A percentile compares a stretch with the other conserved stretches of the same genome.
These are phyloP conservation scores for Deuterostichococcus epilithicus DNA, from an alignment of 139 green algal species.

Conservation along the genomic window DNA sequence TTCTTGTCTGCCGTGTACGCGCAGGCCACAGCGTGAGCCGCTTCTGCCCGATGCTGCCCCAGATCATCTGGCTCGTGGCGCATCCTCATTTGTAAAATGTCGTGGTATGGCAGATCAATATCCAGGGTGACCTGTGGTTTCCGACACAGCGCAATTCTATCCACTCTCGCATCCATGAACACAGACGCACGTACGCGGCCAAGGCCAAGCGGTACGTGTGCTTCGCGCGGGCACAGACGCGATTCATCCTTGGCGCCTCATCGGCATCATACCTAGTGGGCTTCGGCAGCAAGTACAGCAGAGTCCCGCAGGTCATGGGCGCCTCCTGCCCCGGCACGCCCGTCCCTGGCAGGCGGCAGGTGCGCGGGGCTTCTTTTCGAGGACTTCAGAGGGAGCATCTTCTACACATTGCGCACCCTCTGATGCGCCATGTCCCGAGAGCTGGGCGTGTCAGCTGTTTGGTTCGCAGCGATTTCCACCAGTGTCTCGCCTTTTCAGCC, in stretches of 20 bases:
- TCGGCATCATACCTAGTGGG: constrained; percentile 33
- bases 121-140: not conserved
- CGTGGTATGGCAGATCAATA: not conserved
- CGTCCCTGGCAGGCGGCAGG: constrained; percentile 5
- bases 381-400: not conserved
- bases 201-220: constrained; percentile 40
- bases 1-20: constrained; percentile 46
- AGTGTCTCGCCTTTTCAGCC: too few relatives aligned
- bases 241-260: constrained; percentile 60
- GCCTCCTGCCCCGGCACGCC: constrained; percentile 45
- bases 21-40: constrained; percentile 7
- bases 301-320: constrained; percentile 47
- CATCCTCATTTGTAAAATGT: too few relatives aligned
- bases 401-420: too few relatives aligned
- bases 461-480: too few relatives aligned
- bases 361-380: not conserved
- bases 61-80: not conserved
- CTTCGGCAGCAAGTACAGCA: constrained; percentile 39
- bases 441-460: too few relatives aligned
- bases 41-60: not conserved
- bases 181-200: not conserved
- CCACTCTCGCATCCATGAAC: not conserved
- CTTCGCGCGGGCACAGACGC: constrained; percentile 42
- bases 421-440: too few relatives aligned
- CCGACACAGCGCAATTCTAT: too few relatives aligned